A percentile compares a stretch with the other conserved stretches of the same genome.
These are phyloP conservation scores for Dalbergia oliveri DNA, from an alignment of 306 rosid genomes.

Conservation along the genomic window DNA sequence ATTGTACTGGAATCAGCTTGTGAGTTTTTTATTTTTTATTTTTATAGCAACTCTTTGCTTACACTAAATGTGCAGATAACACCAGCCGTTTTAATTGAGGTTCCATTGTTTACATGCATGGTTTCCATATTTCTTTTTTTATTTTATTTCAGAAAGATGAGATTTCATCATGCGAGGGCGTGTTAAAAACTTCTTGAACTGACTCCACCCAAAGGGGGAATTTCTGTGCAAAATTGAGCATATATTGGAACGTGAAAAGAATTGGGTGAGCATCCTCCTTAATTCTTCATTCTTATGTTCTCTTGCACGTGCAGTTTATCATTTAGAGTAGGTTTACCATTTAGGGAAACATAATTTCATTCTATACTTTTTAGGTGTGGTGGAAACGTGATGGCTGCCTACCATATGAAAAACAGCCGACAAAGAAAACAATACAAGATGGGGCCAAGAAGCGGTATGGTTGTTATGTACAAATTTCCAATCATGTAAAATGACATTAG, in stretches of 20 bases:
- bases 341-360: constrained; percentile 12
- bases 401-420: constrained; percentile 86
- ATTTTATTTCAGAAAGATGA: constrained; percentile 80
- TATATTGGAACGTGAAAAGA: constrained; percentile 90
- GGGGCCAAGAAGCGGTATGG: constrained; percentile 86
- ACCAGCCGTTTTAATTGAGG: constrained; percentile 34
- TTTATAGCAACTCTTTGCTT: neutral
- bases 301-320: constrained; percentile 18
- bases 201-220: constrained; percentile 90
- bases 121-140: constrained; percentile 18
- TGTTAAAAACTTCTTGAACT: constrained; percentile 83
- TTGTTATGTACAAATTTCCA: constrained; percentile 31
- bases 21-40: neutral
- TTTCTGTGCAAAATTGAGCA: constrained; percentile 91
- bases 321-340: constrained; percentile 13
- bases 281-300: constrained; percentile 10
- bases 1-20: neutral
- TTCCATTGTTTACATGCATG: constrained; percentile 21
- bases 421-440: constrained; percentile 71
- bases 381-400: constrained; percentile 99
- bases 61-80: constrained; percentile 7
- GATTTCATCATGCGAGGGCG: constrained; percentile 81
- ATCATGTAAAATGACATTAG: constrained; percentile 8
- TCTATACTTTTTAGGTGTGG: constrained; percentile 75
- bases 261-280: constrained; percentile 79